Percentiles rank a stretch among this genome's conserved stretches.
phyloP scores from a whole-genome alignment of 108 stramenopile genomes.

The Nitzschia sp. region DNA sequence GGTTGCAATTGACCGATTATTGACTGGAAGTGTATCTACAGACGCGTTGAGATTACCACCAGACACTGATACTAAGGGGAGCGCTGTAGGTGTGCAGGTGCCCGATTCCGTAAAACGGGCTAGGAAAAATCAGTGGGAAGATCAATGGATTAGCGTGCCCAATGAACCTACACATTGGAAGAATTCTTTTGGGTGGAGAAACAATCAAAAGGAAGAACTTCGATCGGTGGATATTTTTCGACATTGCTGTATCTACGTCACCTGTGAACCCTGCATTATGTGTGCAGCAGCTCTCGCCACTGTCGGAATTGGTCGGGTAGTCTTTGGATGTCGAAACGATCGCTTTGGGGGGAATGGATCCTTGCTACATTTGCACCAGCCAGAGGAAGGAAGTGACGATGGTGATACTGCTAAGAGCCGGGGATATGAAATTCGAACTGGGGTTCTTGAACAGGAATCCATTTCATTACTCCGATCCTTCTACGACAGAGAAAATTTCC shows the following conservation, averaged over 20 bases:
- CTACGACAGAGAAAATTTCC: constrained; percentile 84
- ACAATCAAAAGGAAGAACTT: not conserved
- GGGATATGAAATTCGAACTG: constrained; percentile 60
- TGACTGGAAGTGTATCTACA: constrained; percentile 59
- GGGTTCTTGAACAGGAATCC: constrained; percentile 73
- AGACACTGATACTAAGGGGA: not conserved
- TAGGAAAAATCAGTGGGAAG: constrained; percentile 28
- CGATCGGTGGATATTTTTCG: constrained; percentile 34
- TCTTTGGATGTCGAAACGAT: constrained; percentile 84
- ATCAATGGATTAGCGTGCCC: constrained; percentile 62
- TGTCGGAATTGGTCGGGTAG: constrained; percentile 67
- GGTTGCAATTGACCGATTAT: constrained; percentile 81
- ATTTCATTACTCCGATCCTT: constrained; percentile 72
- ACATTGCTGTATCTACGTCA: constrained; percentile 72
- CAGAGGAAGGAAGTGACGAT: constrained; percentile 8
- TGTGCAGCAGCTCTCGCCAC: constrained; percentile 84
- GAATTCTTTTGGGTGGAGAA: constrained; percentile 51
- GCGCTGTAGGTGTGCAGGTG: not conserved
- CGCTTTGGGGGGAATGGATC: constrained; percentile 87
- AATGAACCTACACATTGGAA: constrained; percentile 47
- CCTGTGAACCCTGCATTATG: constrained; percentile 91
- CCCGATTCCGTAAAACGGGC: constrained; percentile 12
- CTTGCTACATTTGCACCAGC: constrained; percentile 60
- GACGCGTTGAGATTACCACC: constrained; percentile 54
- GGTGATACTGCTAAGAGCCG: not conserved